These are phyloP conservation scores for Sphagnum contortum DNA, from an alignment of 225 moss, liverwort and hornwort genomes.

Conservation along the genomic window DNA sequence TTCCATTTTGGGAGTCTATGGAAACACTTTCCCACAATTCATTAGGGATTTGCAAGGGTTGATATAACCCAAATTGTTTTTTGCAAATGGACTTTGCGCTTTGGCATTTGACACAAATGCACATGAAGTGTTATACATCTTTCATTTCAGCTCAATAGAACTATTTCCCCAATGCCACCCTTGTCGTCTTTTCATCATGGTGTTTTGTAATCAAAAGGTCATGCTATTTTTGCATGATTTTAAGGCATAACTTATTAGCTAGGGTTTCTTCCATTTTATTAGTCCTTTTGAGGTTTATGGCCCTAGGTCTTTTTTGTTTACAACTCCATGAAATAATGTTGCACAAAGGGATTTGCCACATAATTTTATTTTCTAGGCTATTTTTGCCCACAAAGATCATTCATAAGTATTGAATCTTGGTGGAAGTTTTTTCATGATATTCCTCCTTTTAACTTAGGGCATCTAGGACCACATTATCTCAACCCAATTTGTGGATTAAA, in stretches of 20 bases:
- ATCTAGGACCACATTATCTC: conserved; percentile 1
- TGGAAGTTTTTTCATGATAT: too few relatives aligned
- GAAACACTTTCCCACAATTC: not conserved
- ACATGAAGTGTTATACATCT: not conserved
- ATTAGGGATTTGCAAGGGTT: not conserved
- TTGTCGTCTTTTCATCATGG: not conserved
- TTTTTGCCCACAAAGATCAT: too few relatives aligned
- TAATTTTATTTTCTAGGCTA: not conserved
- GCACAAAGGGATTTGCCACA: not conserved
- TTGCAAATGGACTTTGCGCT: not conserved
- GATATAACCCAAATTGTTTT: not conserved
- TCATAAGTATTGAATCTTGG: not conserved
- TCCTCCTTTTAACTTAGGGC: not conserved
- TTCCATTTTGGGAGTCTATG: conserved; percentile 3
- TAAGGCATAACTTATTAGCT: not conserved
- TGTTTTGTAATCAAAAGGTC: not conserved
- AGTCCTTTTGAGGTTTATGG: not conserved
- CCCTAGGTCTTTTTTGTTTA: too few relatives aligned
- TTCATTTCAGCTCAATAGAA: not conserved
- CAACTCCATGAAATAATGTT: too few relatives aligned
- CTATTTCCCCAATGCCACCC: not conserved
- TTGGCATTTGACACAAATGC: not conserved
- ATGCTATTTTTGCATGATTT: not conserved
- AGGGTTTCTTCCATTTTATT: not conserved
- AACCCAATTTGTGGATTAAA: not conserved